Evolutionary conservation across 2,329 filamentous ascomycete species (phyloP).

Genomic region (Parastagonospora avenae): DNA sequence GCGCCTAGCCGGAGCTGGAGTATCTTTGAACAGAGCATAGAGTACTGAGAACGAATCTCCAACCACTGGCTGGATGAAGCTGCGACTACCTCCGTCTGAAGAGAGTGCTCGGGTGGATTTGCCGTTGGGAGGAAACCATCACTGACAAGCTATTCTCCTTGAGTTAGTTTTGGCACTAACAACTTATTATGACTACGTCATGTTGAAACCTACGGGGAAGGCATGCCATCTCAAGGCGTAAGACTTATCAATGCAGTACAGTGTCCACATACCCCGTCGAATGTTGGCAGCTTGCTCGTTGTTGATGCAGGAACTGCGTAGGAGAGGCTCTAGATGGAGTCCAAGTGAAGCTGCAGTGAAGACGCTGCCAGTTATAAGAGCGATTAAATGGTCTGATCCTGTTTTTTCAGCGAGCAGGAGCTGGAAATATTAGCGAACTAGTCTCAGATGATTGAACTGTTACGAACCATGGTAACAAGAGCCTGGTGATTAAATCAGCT

Average conservation of each 20-base stretch:
- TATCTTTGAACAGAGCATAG: background rate
- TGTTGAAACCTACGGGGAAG: background rate
- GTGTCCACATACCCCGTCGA: background rate
- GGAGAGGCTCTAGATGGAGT: background rate
- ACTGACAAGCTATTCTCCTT: background rate
- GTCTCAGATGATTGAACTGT: background rate
- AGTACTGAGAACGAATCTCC: background rate
- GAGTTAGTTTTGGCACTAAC: background rate
- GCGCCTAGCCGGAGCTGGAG: background rate
- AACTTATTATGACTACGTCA: background rate
- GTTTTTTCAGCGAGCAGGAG: slow-evolving; percentile 1
- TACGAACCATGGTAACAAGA: background rate
- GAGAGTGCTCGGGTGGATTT: background rate
- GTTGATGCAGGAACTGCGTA: background rate
- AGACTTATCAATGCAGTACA: slow-evolving; percentile 5
- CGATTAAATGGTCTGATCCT: background rate
- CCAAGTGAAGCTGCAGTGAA: background rate
- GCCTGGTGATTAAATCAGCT: background rate
- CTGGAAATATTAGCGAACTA: background rate
- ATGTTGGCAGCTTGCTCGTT: background rate
- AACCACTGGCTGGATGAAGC: too few species aligned
- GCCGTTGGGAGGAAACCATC: background rate
- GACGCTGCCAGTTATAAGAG: background rate
- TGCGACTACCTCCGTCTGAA: too few species aligned
- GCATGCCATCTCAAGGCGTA: slow-evolving; percentile 4